These are phyloP conservation scores for Penicillium simplicissimum DNA, from an alignment of 495 filamentous ascomycete species.

Conservation along the genomic window DNA sequence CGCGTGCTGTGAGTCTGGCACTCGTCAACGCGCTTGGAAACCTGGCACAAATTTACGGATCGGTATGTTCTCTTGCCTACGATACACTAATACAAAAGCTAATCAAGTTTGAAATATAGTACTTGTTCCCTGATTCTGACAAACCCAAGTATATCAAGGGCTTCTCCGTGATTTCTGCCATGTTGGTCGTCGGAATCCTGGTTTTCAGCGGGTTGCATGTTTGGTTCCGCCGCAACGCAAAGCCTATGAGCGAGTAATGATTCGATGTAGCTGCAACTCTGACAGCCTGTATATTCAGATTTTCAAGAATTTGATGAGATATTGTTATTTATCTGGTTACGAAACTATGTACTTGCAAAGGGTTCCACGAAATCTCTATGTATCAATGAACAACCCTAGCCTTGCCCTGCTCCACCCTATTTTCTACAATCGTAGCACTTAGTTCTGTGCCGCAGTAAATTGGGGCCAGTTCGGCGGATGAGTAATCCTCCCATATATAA, in stretches of 20 bases:
- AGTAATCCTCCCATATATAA: no score
- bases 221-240: conserved; percentile 23
- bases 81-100: background rate
- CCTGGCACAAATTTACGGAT: conserved; percentile 52
- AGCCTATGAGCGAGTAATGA: background rate
- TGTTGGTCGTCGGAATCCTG: conserved; percentile 39
- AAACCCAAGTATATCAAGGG: conserved; percentile 41
- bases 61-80: conserved; percentile 14
- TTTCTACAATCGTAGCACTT: no score
- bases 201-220: conserved; percentile 33
- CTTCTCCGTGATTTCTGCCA: conserved; percentile 41
- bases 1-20: conserved; percentile 47
- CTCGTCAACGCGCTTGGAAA: conserved; percentile 53
- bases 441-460: no score
- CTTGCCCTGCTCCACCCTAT: no score
- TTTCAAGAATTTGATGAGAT: background rate
- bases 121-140: conserved; percentile 37
- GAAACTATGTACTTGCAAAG: background rate
- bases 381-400: no score
- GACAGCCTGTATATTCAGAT: background rate
- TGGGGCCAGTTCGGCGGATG: no score
- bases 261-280: background rate
- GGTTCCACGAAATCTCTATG: no score
- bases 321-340: background rate
- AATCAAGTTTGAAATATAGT: conserved; percentile 7